Evolutionary conservation across 768 basidiomycete genomes (phyloP), one percentile per base, ranked within the genome.

Genomic region (Amanita molliuscula): DNA sequence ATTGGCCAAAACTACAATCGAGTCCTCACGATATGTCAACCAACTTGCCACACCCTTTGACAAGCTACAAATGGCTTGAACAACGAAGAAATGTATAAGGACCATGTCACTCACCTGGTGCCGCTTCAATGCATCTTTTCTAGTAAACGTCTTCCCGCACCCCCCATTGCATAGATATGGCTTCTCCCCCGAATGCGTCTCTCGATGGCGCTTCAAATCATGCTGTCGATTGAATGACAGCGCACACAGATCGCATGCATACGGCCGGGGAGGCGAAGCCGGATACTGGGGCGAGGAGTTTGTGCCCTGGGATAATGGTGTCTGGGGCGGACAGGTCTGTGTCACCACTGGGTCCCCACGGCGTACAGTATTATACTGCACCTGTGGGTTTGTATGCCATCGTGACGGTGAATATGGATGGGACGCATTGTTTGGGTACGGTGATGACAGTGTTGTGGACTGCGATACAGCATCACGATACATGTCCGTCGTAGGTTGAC

Each of bases 161-260:
- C 83, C 84, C 10, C 84, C 86, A 57, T 88, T 88, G 65, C 88
- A 90, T 15, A 79, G 64, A 66, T 80, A 90, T 7, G 88, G 87
- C 62, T 88, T 89, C 64, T 89, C 87, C 33, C 87, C 87, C 4
- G 84, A 84, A 66, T 89, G 88, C 21, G 85, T 89, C 58, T 89
- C 86, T 55, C 83, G 73, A 66, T 91, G 88, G 31, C 88, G 77
- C 61, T 89, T 89, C 60, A 90, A 64, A 63, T 91, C 88, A 61
- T 91, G 88, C 61, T 87, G 84, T 38, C 88, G 78, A 60, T 88
- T 88, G 70, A 91, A 91, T 18, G 87, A 88, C 54, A 89, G 63
- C 9, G 85, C 75, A 62, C 88, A 91, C 55, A 88, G 62, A 56
- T 84, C 81, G 53, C 83, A 85, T 8, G 77, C 70, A 57, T 79